Base-by-base conservation (phyloP, 2,329 filamentous ascomycete genomes). In the Passalora sequoiae region DNA sequence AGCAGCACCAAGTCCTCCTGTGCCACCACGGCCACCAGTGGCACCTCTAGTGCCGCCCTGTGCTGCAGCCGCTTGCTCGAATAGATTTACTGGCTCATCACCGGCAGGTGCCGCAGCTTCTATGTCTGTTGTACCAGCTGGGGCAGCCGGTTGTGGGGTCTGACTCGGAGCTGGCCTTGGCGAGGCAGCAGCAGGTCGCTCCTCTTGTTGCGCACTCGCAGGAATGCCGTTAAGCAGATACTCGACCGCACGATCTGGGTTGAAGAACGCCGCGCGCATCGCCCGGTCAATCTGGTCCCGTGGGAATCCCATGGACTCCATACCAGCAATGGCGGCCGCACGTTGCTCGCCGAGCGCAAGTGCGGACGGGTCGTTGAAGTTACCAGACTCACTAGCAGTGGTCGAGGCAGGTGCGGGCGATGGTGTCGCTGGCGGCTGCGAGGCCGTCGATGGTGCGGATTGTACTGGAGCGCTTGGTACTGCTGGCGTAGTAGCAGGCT, bases 291-390 rank as follows among this genome's bases (percentile, higher is more conserved):
- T 95, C 62, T 94, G 85, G 40, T 80, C 73, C 61, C 89, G 79
- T 60, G 86, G 80, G 57, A 98, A 98, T 6, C 92, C 92, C 92
- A 98, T 98, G 54, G 84, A 84, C 70, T 95, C 89, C 89, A 98
- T 95, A 64, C 89, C 88, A 37, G 84, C 77, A 60, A 97, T 84
- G 27, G 88, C 89, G 56, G 83, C 81, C 51, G 86, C 80, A 56
- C 89, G 82, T 66, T 91, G 84, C 49, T 83, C 75, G 40, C 92
- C 92, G 71, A 95, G 83, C 15, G 89, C 81, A 63, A 97, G 77
- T n/a, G 86, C 81, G 21, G 85, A 91, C 17, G 86, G 79, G 57
- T 89, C 83, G 61, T 81, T 81, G 62, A 81, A 83, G 32, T 66
- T 63, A 46, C 66, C 43, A 39, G 59, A 59, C 49, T 53, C 61